Evolutionary conservation across 805 yeast species (phyloP), one percentile per base, ranked within the genome.

Genomic region (Starmerella sirachaensis): DNA sequence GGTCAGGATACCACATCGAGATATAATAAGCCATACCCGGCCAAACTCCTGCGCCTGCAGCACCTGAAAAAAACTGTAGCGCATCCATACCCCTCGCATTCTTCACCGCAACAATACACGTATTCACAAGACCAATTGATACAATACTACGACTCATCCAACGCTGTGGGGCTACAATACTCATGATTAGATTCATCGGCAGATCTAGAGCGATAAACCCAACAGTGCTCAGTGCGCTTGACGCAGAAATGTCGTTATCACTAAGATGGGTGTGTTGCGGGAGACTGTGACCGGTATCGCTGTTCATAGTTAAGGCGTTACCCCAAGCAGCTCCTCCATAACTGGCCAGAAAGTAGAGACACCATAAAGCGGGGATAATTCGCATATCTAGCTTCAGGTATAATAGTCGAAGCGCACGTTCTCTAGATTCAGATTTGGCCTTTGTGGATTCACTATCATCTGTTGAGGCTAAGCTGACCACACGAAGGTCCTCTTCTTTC

Each of bases 31-130:
- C 73, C 78, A 83, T 66, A 8, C 93, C 93, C 1, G 93, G 93
- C 93, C 93, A 82, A 4, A 82, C 74, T 29, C 93, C 93, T 9
- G 93, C 91, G 36, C 82, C 82, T 40, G 77, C 78, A 39, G 78
- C 48, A 33, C 93, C 93, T 20, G 78, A 69, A 40, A 83, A 65
- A 41, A 82, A 73, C 46, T 93, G 66, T 29, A 75, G 58, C 2
- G 85, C 93, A 40, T 75, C 72, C 21, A 83, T 61, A 5, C 88
- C 88, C 7, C 66, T 52, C 4, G 69, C 60, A 37, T 64, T 68
- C n/a, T 54, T 43, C 40, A 81, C 61, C 1, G 80, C 76, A 5
- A 76, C 64, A 54, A 78, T 80, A 55, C 93, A 84, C 1, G 80
- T 56, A 52, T 79, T 81, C 1, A 80, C 84, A 29, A 81, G 49